Conservation (phyloP, 306 rosid species). For the Vicia faba region DNA sequence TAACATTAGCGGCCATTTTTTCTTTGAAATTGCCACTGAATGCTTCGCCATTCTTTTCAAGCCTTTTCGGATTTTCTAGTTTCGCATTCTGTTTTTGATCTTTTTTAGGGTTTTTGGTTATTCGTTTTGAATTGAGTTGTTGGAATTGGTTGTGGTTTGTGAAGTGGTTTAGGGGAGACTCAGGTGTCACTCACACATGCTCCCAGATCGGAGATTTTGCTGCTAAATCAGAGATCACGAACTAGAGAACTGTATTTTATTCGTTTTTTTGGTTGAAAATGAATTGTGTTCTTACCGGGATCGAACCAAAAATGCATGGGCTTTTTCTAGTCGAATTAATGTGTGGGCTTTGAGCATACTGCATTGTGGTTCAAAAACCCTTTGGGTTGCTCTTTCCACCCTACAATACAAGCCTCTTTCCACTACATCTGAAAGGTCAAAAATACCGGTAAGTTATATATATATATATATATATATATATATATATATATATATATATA, state of each 20-base stretch:
- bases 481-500: no score
- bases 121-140: not conserved
- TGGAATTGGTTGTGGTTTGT: not conserved
- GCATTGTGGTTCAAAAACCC: no score
- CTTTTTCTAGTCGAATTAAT: not conserved
- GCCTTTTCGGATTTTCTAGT: not conserved
- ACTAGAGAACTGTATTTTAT: not conserved
- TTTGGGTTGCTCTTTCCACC: no score
- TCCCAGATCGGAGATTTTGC: not conserved
- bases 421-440: no score
- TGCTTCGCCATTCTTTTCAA: conserved; percentile 52
- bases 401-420: no score
- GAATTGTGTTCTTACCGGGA: not conserved
- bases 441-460: no score
- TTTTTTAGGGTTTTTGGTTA: conserved; percentile 11
- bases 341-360: no score
- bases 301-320: not conserved
- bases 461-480: no score
- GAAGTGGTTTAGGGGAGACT: not conserved
- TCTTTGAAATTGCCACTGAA: conserved; percentile 56
- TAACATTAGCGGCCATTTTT: conserved; percentile 55
- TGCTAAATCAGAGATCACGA: not conserved
- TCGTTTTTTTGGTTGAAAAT: no score
- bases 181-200: not conserved
- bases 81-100: not conserved